phyloP scores from a whole-genome alignment of 2,329 filamentous ascomycete species.

The Aureobasidium melanogenum region DNA sequence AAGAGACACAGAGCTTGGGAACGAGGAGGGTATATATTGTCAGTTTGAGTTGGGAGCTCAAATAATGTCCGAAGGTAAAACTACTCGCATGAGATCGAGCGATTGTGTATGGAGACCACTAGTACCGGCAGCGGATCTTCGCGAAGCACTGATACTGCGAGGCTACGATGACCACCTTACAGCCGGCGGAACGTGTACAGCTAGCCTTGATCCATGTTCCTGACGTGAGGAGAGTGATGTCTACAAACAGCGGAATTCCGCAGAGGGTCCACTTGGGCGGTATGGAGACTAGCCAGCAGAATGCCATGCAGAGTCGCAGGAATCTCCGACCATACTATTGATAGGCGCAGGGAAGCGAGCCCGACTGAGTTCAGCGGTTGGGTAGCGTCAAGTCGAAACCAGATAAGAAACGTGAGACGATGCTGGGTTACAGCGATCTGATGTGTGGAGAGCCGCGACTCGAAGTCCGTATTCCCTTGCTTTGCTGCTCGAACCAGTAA shows the following conservation, averaged over 20 bases:
- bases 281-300: slow-evolving; percentile 10
- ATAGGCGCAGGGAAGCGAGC: slow-evolving; percentile 9
- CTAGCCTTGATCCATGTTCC: slow-evolving; percentile 24
- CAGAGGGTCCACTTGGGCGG: slow-evolving; percentile 12
- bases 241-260: slow-evolving; percentile 25
- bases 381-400: slow-evolving; percentile 12
- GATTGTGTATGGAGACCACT: slow-evolving; percentile 22
- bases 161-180: slow-evolving; percentile 16
- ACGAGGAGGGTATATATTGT: slow-evolving; percentile 28
- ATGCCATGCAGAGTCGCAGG: slow-evolving; percentile 13
- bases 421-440: slow-evolving; percentile 13
- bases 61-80: slow-evolving; percentile 8
- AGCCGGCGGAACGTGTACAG: slow-evolving; percentile 31
- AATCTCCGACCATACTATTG: slow-evolving; percentile 14
- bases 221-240: slow-evolving; percentile 31
- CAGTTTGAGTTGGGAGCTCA: slow-evolving; percentile 10
- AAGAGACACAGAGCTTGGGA: slow-evolving; percentile 10
- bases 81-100: slow-evolving; percentile 24
- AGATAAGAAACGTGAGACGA: slow-evolving; percentile 32
- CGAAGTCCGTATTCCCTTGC: slow-evolving; percentile 13
- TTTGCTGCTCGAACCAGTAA: slow-evolving; percentile 11
- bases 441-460: slow-evolving; percentile 14
- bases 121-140: slow-evolving; percentile 25
- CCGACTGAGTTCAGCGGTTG: slow-evolving; percentile 12
- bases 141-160: slow-evolving; percentile 27